Conservation (phyloP, 2,329 filamentous ascomycete genomes). For the Scopulariopsis brevicaulis region DNA sequence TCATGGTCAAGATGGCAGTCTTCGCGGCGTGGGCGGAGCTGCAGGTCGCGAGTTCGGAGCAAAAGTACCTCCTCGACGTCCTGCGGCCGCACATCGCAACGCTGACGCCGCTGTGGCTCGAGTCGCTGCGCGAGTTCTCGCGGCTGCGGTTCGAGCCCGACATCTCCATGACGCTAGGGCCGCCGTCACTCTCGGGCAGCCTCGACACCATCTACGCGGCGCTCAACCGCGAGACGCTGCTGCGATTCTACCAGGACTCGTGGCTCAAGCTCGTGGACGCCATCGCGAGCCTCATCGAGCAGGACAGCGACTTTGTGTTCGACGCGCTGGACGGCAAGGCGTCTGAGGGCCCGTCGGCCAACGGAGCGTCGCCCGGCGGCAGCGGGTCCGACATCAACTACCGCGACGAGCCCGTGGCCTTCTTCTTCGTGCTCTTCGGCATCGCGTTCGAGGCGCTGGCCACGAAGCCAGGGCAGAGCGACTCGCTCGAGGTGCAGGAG, state of each 20-base stretch:
- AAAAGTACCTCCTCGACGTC: conserved; percentile 79
- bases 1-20: conserved; percentile 97
- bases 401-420: conserved; percentile 91
- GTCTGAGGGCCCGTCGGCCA: conserved; percentile 31
- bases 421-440: conserved; percentile 97
- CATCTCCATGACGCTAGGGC: conserved; percentile 81
- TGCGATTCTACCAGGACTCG: conserved; percentile 93
- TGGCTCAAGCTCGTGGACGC: conserved; percentile 97
- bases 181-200: conserved; percentile 70
- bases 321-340: conserved; percentile 87
- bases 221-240: conserved; percentile 81
- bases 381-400: conserved; percentile 77
- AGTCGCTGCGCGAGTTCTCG: conserved; percentile 87
- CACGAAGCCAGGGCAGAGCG: conserved; percentile 48
- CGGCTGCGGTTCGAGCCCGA: conserved; percentile 91
- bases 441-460: conserved; percentile 93
- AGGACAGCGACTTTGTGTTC: conserved; percentile 96
- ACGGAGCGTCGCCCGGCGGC: conserved; percentile 34
- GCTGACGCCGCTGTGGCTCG: conserved; percentile 86
- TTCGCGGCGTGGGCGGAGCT: conserved; percentile 96
- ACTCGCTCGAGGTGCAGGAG: conserved; percentile 54
- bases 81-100: conserved; percentile 82
- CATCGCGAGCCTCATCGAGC: conserved; percentile 92
- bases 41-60: conserved; percentile 88
- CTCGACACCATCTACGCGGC: conserved; percentile 92